Base-by-base conservation (phyloP, 2,329 filamentous ascomycete genomes). In the Fusarium sp. region DNA sequence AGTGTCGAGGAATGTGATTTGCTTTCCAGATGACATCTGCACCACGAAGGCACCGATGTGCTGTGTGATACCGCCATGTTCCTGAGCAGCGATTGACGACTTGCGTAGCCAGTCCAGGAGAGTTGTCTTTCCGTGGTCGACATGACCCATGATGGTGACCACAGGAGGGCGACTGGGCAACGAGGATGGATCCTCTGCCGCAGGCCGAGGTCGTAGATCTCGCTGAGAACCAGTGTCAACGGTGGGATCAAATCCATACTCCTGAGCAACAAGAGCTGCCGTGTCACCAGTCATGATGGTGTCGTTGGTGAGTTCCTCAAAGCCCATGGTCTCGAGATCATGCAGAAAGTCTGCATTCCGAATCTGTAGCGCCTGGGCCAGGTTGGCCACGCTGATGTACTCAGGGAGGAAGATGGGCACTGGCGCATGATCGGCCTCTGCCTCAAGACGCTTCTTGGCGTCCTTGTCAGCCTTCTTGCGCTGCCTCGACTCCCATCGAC, bases 111-210 rank as follows among this genome's bases (percentile, higher is more conserved):
- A 98, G 80, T 99, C 96, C 11, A 99, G 87, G 46, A 99, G 91
- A 0, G 97, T 99, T 1, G 96, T 99, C 85, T 99, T 99, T 62
- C 96, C 96, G 81, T 99, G 96, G 80, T 99, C 97, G 77, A 99
- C 96, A 74, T 99, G 96, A 3, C 96, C 96, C 97, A 99, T 99
- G 79, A 99, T 99, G 0, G 97, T 98, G 42, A 99, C 95, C 38
- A 99, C 94, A 0, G 96, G 97, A 9, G 96, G 96, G 17, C 97
- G 90, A 36, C 86, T 83, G 2, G 95, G 94, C 9, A 98, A 83
- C 16, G 82, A 76, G 0, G 92, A 90, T 57, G 86, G 88, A 80
- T 96, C 94, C 77, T 91, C 91, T 10, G 90, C 89, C 29, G 87
- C 84, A 2, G 94, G 92, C 12, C 92, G 89, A 27, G 93, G 88